Percentiles rank a stretch among this genome's conserved stretches.
phyloP scores from a whole-genome alignment of 2,329 filamentous ascomycete species.

The Penicillium freii region DNA sequence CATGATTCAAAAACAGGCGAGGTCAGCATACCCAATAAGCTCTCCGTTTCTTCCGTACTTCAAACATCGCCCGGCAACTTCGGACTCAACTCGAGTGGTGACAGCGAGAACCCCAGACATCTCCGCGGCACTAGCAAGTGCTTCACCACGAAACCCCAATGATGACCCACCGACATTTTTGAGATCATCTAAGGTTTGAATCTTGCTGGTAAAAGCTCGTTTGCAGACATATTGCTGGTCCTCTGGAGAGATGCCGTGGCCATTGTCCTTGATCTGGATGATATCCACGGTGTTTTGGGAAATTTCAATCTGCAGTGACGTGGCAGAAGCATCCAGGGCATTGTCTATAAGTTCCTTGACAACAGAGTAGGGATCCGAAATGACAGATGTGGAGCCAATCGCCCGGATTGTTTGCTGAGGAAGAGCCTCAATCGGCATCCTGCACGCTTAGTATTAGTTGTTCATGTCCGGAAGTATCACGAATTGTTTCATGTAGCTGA shows the following conservation, averaged over 20 bases:
- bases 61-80: constrained; percentile 53
- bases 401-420: constrained; percentile 46
- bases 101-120: constrained; percentile 54
- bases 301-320: constrained; percentile 58
- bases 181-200: constrained; percentile 57
- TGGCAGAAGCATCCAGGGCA: constrained; percentile 62
- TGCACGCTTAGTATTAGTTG: constrained; percentile 12
- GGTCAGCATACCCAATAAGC: constrained; percentile 42
- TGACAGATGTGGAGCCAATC: constrained; percentile 57
- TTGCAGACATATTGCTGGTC: constrained; percentile 57
- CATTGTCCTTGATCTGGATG: constrained; percentile 65
- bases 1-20: background rate
- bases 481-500: background rate
- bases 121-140: constrained; percentile 61
- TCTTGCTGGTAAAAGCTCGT: constrained; percentile 64
- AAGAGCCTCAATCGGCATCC: constrained; percentile 49
- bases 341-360: constrained; percentile 68
- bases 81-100: constrained; percentile 57
- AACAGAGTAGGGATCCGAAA: constrained; percentile 56
- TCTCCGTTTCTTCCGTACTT: constrained; percentile 53
- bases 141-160: constrained; percentile 65
- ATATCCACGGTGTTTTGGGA: constrained; percentile 58
- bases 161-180: constrained; percentile 54
- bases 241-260: constrained; percentile 57
- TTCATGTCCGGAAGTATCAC: constrained; percentile 1